A percentile compares a stretch with the other conserved stretches of the same genome.
phyloP scores from a whole-genome alignment of 2,329 filamentous ascomycete species.

The Pestalotiopsis sp. region DNA sequence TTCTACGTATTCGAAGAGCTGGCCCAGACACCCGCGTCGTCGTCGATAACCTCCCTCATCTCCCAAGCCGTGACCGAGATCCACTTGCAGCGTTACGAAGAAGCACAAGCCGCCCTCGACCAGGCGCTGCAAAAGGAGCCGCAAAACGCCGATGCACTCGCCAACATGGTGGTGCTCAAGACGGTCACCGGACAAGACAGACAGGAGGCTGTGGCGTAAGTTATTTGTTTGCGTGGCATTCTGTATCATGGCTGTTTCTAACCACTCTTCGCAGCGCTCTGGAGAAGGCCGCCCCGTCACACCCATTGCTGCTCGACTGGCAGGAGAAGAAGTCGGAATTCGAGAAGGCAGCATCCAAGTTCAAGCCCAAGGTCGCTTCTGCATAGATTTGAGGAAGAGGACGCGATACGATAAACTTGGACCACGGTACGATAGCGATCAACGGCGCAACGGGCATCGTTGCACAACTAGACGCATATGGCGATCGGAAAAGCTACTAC shows the following conservation, averaged over 20 bases:
- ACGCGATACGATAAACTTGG: neutral
- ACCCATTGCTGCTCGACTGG: conserved; percentile 72
- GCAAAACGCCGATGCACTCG: conserved; percentile 71
- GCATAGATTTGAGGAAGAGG: conserved; percentile 37
- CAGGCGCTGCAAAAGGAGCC: conserved; percentile 76
- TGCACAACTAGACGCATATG: neutral
- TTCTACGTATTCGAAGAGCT: conserved; percentile 99
- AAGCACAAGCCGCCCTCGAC: conserved; percentile 83
- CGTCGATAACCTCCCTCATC: conserved; percentile 73
- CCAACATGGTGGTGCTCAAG: conserved; percentile 79
- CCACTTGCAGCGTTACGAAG: conserved; percentile 83
- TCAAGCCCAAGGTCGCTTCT: conserved; percentile 73
- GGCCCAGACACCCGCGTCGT: conserved; percentile 80
- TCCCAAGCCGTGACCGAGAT: conserved; percentile 90
- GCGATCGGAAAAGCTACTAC: neutral
- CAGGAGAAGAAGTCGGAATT: conserved; percentile 86
- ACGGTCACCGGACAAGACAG: conserved; percentile 74
- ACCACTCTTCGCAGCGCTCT: conserved; percentile 43
- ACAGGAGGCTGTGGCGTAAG: conserved; percentile 55
- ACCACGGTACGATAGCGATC: neutral
- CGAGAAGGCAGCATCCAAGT: conserved; percentile 83
- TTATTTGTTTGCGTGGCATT: conserved; percentile 15
- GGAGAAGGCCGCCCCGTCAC: conserved; percentile 61
- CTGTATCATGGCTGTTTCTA: neutral
- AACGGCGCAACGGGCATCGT: neutral